Conservation (phyloP, 805 yeast genomes). For the Sugiyamaella americana region DNA sequence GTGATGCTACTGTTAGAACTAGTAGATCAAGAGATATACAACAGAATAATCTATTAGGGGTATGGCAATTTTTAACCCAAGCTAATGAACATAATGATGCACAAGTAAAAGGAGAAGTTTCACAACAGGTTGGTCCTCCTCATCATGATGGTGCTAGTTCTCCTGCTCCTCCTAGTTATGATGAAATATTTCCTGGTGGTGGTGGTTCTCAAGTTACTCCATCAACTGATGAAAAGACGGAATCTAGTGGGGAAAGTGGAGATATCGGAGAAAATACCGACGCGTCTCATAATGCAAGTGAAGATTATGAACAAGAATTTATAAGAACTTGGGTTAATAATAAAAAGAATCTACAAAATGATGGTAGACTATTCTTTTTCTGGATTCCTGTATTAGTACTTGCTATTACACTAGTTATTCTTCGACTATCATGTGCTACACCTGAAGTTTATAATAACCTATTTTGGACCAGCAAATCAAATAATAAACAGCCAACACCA, state of each 20-base stretch:
- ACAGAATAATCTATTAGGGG: slow-evolving; percentile 10
- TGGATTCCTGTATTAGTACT: slow-evolving; percentile 75
- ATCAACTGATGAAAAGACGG: background rate
- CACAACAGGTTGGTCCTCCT: background rate
- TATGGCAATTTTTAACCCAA: slow-evolving; percentile 18
- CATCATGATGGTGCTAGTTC: too few species aligned
- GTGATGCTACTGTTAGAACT: slow-evolving; percentile 15
- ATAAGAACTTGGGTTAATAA: slow-evolving; percentile 33
- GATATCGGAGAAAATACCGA: background rate
- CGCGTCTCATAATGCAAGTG: background rate
- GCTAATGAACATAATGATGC: background rate
- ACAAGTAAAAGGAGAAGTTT: background rate
- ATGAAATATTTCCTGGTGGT: slow-evolving; percentile 22
- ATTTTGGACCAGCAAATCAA: slow-evolving; percentile 1
- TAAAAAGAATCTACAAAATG: slow-evolving; percentile 52
- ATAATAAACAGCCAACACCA: background rate
- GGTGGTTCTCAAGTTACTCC: background rate
- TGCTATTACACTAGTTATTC: slow-evolving; percentile 10
- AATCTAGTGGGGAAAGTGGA: background rate
- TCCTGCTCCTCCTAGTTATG: slow-evolving; percentile 20
- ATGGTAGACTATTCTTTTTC: slow-evolving; percentile 79
- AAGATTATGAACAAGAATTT: slow-evolving; percentile 21
- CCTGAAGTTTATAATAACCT: slow-evolving; percentile 10
- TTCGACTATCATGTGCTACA: slow-evolving; percentile 10
- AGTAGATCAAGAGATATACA: background rate